Conservation (phyloP, 768 basidiomycete species). For the Naganishia kalamii region DNA sequence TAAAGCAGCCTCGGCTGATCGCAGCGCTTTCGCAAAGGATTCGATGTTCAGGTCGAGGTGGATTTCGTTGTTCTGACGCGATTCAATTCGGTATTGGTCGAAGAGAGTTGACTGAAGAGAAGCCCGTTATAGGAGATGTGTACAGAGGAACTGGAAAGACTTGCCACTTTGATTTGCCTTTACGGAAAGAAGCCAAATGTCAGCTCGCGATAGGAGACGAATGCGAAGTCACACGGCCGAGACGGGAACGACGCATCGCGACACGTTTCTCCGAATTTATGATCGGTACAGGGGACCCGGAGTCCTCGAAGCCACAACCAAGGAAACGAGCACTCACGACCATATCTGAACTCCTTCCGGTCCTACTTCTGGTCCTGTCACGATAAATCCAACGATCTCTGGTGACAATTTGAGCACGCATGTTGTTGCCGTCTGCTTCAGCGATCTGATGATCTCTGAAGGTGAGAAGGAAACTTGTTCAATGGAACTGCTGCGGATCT, state of each 20-base stretch:
- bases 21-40: slow-evolving; percentile 37
- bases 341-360: slow-evolving; percentile 45
- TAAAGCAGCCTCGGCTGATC: slow-evolving; percentile 37
- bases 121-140: background rate
- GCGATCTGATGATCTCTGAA: slow-evolving; percentile 39
- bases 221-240: background rate
- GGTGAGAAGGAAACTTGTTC: slow-evolving; percentile 5
- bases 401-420: slow-evolving; percentile 39
- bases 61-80: slow-evolving; percentile 41
- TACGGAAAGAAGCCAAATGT: background rate
- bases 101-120: slow-evolving; percentile 36
- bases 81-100: slow-evolving; percentile 41
- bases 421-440: slow-evolving; percentile 32
- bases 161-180: slow-evolving; percentile 41
- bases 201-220: too few relatives aligned
- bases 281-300: too few relatives aligned
- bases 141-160: background rate
- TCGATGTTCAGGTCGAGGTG: slow-evolving; percentile 42
- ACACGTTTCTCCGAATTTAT: too few relatives aligned
- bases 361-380: slow-evolving; percentile 40
- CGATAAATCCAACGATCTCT: slow-evolving; percentile 42
- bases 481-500: background rate
- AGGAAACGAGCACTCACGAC: slow-evolving; percentile 37
- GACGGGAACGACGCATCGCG: background rate
- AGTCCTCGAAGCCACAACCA: background rate